Evolutionary conservation across 192 early-diverging fungal genomes (phyloP).

Genomic region (Umbelopsis sp.): DNA sequence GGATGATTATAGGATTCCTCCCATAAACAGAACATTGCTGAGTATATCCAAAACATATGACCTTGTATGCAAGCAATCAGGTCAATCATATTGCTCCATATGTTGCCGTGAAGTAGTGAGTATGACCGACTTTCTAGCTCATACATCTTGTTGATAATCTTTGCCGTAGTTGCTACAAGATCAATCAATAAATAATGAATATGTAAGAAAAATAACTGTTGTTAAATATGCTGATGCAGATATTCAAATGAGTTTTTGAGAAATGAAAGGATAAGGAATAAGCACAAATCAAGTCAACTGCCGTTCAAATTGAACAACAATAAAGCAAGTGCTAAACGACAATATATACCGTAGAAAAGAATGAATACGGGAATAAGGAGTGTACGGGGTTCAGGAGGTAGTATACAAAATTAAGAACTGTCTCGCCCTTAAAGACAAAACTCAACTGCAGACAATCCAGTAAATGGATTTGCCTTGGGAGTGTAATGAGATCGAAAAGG

Average conservation of each 20-base stretch:
- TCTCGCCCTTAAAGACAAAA: conserved; percentile 8
- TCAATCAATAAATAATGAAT: neutral
- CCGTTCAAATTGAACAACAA: neutral
- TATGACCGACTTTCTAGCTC: neutral
- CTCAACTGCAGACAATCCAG: neutral
- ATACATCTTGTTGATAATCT: neutral
- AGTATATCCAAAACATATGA: conserved; percentile 19
- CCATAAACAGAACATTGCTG: neutral
- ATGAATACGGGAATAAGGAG: neutral
- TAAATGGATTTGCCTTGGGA: neutral
- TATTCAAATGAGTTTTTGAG: neutral
- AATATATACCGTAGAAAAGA: neutral
- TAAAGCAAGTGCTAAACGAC: neutral
- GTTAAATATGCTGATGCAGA: neutral
- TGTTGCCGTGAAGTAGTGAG: neutral
- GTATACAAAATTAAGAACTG: neutral
- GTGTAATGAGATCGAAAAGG: neutral
- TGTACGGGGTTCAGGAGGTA: conserved; percentile 1
- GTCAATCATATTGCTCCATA: neutral
- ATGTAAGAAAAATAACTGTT: neutral
- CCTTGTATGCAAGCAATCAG: neutral
- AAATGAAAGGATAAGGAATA: neutral
- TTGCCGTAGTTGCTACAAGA: neutral
- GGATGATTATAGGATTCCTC: neutral
- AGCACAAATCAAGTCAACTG: neutral